These are phyloP conservation scores for Pelargonium citronellum DNA, from an alignment of 441 rosid species.

Conservation along the genomic window DNA sequence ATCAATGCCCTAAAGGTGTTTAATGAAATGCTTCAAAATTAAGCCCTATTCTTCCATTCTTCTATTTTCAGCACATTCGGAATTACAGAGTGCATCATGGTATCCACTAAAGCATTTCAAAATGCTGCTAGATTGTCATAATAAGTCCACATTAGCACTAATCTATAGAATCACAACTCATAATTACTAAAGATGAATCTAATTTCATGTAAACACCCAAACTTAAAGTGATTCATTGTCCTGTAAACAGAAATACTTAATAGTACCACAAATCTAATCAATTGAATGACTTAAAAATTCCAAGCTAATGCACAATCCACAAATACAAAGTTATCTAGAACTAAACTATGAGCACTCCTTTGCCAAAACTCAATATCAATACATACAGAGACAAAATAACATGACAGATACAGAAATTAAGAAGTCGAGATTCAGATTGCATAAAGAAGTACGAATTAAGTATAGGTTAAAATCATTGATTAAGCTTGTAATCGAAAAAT, in stretches of 20 bases:
- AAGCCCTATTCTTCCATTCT: too few species aligned
- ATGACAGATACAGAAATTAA: neutral
- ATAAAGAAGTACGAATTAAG: neutral
- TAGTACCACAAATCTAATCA: neutral
- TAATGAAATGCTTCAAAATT: too few species aligned
- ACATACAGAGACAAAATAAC: neutral
- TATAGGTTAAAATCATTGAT: neutral
- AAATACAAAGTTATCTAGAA: neutral
- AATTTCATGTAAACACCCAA: too few species aligned
- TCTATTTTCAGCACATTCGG: too few species aligned
- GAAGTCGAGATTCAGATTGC: neutral
- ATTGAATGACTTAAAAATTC: neutral
- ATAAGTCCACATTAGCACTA: too few species aligned
- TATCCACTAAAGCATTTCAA: too few species aligned
- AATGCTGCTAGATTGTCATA: too few species aligned
- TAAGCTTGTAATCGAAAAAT: neutral
- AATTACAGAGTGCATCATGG: too few species aligned
- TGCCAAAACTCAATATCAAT: neutral
- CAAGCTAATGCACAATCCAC: constrained; percentile 1
- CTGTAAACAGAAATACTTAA: neutral
- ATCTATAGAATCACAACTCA: too few species aligned
- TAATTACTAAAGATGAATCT: too few species aligned
- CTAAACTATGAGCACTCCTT: neutral
- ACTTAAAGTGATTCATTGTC: neutral
- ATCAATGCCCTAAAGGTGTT: too few species aligned